Base-by-base conservation (phyloP, 169 alveolate genomes). In the Cryptosporidium bovis region DNA sequence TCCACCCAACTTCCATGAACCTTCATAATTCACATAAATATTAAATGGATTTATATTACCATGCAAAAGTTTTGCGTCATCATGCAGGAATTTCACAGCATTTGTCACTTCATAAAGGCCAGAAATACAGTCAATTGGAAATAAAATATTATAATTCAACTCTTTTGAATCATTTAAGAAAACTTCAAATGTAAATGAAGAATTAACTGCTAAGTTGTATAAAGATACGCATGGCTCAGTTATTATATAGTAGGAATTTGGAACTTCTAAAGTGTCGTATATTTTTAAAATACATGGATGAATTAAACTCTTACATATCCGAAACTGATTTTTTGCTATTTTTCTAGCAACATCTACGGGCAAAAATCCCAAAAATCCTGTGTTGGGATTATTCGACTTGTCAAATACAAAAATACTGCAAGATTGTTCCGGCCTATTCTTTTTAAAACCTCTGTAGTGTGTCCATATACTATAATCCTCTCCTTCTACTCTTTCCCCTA, bases 371-470 rank as follows among this genome's bases (percentile, higher is more conserved):
- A 71, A 67, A 55, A 36, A n/a, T 24, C 64, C 87, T 34, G 18
- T 6, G 18, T 3, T 40, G 16, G 87, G 24, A 20, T 16, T 58
- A 15, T 34, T 56, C 13, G 71, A 56, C 24, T 77, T 77, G 12
- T 77, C 87, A 77, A 60, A 77, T 55, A 77, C 64, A 62, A 77
- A 77, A 58, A 77, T 60, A 62, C 87, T 77, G 29, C 87, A 77
- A 18, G 71, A 40, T 27, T 56, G 69, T 8, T 77, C 87, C 18
- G 71, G 71, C 20, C 64, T 77, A 60, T 77, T 77, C 64, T 77
- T 77, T 40, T 60, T 77, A 40, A 13, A 77, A 13, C 87, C 87
- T 60, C 71, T 77, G 50, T 77, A 77, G 27, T 77, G 87, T 20
- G 71, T 62, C 87, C 87, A 77, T 56, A 77, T 60, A 27, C 77